Evolutionary conservation across 202 grass and related monocot species (phyloP).

Genomic region (Brachypodium distachyon): DNA sequence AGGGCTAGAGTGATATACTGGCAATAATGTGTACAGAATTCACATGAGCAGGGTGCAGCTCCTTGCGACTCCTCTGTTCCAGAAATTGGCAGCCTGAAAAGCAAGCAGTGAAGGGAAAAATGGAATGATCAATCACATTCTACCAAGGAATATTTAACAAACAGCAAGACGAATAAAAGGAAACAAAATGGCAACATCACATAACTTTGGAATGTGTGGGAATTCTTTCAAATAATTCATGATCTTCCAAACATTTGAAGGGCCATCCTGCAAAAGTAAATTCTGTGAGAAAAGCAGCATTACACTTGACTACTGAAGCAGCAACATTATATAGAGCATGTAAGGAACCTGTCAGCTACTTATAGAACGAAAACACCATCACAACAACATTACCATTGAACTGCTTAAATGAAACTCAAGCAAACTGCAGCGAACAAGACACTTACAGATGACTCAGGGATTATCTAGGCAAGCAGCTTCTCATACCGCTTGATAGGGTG

Average conservation of each 20-base stretch:
- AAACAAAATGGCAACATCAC: slow-evolving; percentile 21
- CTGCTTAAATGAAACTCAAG: not conserved
- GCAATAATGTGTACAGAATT: slow-evolving; percentile 52
- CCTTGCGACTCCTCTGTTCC: slow-evolving; percentile 67
- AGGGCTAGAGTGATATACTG: slow-evolving; percentile 55
- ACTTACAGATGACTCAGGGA: slow-evolving; percentile 63
- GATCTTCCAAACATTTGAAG: slow-evolving; percentile 70
- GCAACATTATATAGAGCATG: not conserved
- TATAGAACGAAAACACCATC: slow-evolving; percentile 5
- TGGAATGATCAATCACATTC: slow-evolving; percentile 8
- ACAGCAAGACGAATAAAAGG: not conserved
- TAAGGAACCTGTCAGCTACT: not conserved
- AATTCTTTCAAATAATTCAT: slow-evolving; percentile 84
- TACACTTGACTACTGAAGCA: not conserved
- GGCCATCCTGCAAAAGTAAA: slow-evolving; percentile 56
- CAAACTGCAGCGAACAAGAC: not conserved
- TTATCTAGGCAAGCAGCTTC: slow-evolving; percentile 83
- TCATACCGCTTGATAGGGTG: slow-evolving; percentile 83
- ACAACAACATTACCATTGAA: not conserved
- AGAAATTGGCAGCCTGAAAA: slow-evolving; percentile 67
- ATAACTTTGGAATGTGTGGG: slow-evolving; percentile 72
- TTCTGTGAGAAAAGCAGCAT: not conserved
- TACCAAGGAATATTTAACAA: not conserved
- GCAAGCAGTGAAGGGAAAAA: slow-evolving; percentile 3
- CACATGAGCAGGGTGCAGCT: slow-evolving; percentile 56